phyloP scores from a whole-genome alignment of 352 stramenopile species.

The Aphanomyces euteiches region DNA sequence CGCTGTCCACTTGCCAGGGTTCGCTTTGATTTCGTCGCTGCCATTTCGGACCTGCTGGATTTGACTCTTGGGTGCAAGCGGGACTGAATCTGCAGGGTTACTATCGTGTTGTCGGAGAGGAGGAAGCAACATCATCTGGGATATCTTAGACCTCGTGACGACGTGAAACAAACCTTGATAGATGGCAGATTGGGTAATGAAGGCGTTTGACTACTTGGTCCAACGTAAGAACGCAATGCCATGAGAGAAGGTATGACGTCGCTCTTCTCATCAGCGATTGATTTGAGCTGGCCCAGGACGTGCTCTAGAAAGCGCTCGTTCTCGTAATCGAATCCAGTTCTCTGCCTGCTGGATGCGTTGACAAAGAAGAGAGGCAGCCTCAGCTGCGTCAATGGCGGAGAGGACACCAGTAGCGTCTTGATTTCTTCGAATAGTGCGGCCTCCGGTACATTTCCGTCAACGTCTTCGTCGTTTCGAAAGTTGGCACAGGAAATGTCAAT shows the following conservation, averaged over 20 bases:
- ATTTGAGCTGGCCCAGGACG: constrained; percentile 3
- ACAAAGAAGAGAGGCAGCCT: constrained; percentile 7
- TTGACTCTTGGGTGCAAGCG: no score
- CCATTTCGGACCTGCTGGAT: no score
- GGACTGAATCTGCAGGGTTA: no score
- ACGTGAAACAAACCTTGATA: neutral
- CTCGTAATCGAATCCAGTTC: constrained; percentile 20
- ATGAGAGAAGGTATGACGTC: constrained; percentile 23
- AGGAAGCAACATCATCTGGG: no score
- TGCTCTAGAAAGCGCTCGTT: constrained; percentile 12
- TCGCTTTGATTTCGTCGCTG: neutral
- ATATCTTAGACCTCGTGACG: no score
- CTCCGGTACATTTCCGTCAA: constrained; percentile 10
- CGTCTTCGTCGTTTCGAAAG: constrained; percentile 18
- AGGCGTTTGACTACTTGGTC: neutral
- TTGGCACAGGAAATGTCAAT: constrained; percentile 26
- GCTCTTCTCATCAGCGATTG: constrained; percentile 11
- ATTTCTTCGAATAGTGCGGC: constrained; percentile 16
- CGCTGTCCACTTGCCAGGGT: constrained; percentile 34
- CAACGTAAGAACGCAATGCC: constrained; percentile 7
- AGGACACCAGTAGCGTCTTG: neutral
- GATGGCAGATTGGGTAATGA: neutral
- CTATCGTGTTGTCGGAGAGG: no score
- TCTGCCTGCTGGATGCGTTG: constrained; percentile 9
- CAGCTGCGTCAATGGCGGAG: constrained; percentile 8